These are phyloP conservation scores for Candida ascalaphidarum DNA, from an alignment of 805 yeast genomes.

Conservation along the genomic window DNA sequence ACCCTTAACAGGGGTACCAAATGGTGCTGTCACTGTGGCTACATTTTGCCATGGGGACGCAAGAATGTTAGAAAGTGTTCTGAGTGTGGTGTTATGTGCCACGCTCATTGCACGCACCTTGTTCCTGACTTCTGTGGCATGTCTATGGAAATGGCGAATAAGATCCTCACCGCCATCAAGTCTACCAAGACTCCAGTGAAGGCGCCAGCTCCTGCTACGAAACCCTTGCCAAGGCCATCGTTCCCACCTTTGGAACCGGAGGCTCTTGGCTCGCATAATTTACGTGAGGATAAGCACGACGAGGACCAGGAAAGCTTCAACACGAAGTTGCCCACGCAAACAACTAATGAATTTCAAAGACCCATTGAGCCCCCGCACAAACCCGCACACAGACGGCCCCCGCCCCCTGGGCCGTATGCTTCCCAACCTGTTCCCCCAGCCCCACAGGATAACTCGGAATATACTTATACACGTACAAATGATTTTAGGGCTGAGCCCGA, in stretches of 20 bases:
- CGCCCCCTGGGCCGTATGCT: constrained; percentile 9
- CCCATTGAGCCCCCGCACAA: constrained; percentile 17
- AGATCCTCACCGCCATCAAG: constrained; percentile 75
- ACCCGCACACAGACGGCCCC: constrained; percentile 11
- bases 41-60: constrained; percentile 89
- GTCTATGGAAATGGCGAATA: constrained; percentile 95
- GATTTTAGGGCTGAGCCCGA: constrained; percentile 1
- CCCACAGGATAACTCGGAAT: too few species aligned
- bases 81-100: constrained; percentile 94
- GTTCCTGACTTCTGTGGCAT: constrained; percentile 99
- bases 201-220: too few species aligned
- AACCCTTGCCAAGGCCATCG: too few species aligned
- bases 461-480: constrained; percentile 5
- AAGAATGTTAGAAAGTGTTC: constrained; percentile 88
- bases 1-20: constrained; percentile 88
- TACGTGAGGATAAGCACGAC: constrained; percentile 6
- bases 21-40: constrained; percentile 99
- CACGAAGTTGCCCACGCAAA: constrained; percentile 21
- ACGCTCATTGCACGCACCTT: constrained; percentile 81
- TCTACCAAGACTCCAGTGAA: constrained; percentile 36
- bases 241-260: too few species aligned
- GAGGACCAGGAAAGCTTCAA: constrained; percentile 12
- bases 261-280: too few species aligned
- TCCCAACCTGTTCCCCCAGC: too few species aligned
- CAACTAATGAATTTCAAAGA: constrained; percentile 16